Percentiles rank a stretch among this genome's conserved stretches.
phyloP scores from a whole-genome alignment of 2,329 filamentous ascomycete species.

The Bipolaris gigantea region DNA sequence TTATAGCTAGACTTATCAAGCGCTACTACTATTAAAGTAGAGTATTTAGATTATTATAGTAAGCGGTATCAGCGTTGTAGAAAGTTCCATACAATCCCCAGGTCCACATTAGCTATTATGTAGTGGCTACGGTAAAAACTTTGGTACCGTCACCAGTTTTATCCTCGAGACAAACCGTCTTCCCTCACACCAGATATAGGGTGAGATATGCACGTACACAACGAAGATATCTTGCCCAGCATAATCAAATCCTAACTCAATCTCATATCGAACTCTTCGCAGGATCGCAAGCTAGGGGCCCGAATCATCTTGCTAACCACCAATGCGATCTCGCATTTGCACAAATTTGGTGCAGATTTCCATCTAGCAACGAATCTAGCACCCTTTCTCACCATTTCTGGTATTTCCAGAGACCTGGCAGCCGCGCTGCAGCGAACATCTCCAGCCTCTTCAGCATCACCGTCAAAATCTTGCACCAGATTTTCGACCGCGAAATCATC shows the following conservation, averaged over 20 bases:
- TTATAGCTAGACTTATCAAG: constrained; percentile 36
- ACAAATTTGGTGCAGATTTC: too few species aligned
- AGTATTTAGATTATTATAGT: constrained; percentile 32
- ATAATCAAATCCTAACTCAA: constrained; percentile 20
- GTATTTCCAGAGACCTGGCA: too few species aligned
- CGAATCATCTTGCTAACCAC: too few species aligned
- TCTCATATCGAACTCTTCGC: constrained; percentile 1
- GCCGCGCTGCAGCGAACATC: too few species aligned
- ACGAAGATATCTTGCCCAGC: constrained; percentile 11
- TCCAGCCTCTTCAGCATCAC: too few species aligned
- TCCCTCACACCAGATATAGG: constrained; percentile 17
- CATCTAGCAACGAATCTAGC: too few species aligned
- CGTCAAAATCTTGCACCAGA: too few species aligned
- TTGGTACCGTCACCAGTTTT: constrained; percentile 26
- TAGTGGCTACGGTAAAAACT: constrained; percentile 30
- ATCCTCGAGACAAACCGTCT: constrained; percentile 18
- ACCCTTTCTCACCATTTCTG: too few species aligned
- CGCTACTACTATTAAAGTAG: constrained; percentile 20
- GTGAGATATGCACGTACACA: constrained; percentile 9
- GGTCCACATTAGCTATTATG: constrained; percentile 39
- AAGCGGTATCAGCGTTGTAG: constrained; percentile 26
- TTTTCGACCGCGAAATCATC: too few species aligned
- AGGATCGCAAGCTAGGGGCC: constrained; percentile 14
- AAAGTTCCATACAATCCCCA: constrained; percentile 7
- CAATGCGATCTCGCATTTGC: too few species aligned